A percentile compares a stretch with the other conserved stretches of the same genome.
phyloP scores from a whole-genome alignment of 441 rosid genomes.

The Jatropha podagrica region DNA sequence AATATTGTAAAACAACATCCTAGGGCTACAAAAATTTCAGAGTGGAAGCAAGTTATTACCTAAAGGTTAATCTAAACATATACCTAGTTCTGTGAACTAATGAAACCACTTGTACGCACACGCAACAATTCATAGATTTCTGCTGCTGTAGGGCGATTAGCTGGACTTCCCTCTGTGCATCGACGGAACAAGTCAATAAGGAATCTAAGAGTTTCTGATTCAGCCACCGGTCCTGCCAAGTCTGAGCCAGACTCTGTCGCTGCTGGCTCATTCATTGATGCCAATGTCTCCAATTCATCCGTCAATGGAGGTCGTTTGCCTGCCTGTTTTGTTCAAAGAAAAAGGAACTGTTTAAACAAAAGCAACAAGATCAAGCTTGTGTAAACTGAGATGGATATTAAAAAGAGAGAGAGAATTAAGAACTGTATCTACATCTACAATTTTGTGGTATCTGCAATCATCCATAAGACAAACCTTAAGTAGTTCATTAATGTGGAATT shows the following conservation, averaged over 20 bases:
- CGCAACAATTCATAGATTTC: slow-evolving; percentile 55
- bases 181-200: slow-evolving; percentile 59
- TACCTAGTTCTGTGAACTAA: slow-evolving; percentile 26
- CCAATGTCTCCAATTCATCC: slow-evolving; percentile 52
- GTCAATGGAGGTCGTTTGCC: slow-evolving; percentile 72
- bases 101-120: slow-evolving; percentile 28
- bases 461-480: slow-evolving; percentile 51
- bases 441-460: background rate
- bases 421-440: background rate
- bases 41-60: slow-evolving; percentile 14
- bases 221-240: slow-evolving; percentile 41
- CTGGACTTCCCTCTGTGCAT: slow-evolving; percentile 73
- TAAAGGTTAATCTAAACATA: slow-evolving; percentile 13
- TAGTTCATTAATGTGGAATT: slow-evolving; percentile 64
- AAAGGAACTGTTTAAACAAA: background rate
- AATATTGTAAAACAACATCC: slow-evolving; percentile 15
- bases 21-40: slow-evolving; percentile 39
- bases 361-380: background rate
- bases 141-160: slow-evolving; percentile 61
- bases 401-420: background rate
- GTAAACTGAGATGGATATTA: too few species aligned
- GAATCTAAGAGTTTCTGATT: slow-evolving; percentile 51
- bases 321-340: slow-evolving; percentile 36
- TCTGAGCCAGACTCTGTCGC: slow-evolving; percentile 30
- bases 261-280: slow-evolving; percentile 35